A percentile compares a stretch with the other conserved stretches of the same genome.
phyloP scores from a whole-genome alignment of 2,329 filamentous ascomycete species.

The Trichoderma simmonsii region DNA sequence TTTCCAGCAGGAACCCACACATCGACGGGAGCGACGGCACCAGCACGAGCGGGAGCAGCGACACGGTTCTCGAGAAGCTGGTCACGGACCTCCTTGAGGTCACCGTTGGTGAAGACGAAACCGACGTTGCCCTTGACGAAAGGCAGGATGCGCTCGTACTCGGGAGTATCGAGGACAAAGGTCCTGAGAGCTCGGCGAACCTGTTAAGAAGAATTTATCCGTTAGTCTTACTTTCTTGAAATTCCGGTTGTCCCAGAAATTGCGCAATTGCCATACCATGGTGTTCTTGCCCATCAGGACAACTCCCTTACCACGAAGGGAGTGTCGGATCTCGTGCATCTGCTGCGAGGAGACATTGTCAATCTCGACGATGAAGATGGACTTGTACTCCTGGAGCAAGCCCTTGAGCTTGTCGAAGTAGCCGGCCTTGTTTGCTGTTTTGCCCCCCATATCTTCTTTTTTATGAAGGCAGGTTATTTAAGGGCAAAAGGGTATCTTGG shows the following conservation, averaged over 20 bases:
- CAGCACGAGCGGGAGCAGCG: constrained; percentile 94
- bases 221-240: neutral
- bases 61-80: constrained; percentile 97
- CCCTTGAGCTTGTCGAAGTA: constrained; percentile 99
- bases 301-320: constrained; percentile 86
- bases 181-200: constrained; percentile 96
- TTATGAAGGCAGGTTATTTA: constrained; percentile 97
- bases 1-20: constrained; percentile 97
- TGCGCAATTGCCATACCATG: constrained; percentile 64
- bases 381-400: constrained; percentile 94
- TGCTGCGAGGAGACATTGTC: constrained; percentile 99
- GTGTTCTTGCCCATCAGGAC: constrained; percentile 99
- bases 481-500: constrained; percentile 59
- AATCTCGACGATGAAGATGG: constrained; percentile 94
- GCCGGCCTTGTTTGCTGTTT: constrained; percentile 83
- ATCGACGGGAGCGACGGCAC: constrained; percentile 89
- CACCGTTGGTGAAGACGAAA: constrained; percentile 98
- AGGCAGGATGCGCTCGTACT: constrained; percentile 97
- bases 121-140: constrained; percentile 97
- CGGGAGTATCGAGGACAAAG: constrained; percentile 84
- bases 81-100: constrained; percentile 88
- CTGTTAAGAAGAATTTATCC: constrained; percentile 39
- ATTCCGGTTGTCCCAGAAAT: neutral
- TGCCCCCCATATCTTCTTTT: constrained; percentile 99
- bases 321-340: constrained; percentile 99